These are phyloP conservation scores for Rubus parviflorus DNA, from an alignment of 306 rosid genomes.

Conservation along the genomic window DNA sequence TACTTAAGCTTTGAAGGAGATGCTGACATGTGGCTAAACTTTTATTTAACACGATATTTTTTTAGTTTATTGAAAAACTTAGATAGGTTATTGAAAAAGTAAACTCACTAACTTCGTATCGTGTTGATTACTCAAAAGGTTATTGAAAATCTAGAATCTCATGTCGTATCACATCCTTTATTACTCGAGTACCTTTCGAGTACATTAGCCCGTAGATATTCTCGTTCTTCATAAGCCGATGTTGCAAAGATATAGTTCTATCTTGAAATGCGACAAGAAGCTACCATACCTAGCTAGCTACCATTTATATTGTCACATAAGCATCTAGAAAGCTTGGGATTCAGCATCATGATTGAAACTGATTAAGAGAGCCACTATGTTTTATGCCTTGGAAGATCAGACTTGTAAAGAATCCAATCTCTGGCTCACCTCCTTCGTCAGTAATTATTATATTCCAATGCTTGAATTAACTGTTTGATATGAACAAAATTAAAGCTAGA, in stretches of 20 bases:
- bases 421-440: not conserved
- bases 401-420: not conserved
- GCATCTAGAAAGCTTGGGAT: not conserved
- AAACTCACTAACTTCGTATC: too few relatives aligned
- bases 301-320: not conserved
- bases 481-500: slow-evolving; percentile 6
- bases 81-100: too few relatives aligned
- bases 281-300: too few relatives aligned
- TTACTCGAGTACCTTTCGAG: not conserved
- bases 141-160: too few relatives aligned
- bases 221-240: not conserved
- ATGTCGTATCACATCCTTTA: too few relatives aligned
- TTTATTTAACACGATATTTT: too few relatives aligned
- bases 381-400: not conserved
- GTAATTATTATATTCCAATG: not conserved
- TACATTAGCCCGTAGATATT: not conserved
- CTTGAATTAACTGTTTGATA: slow-evolving; percentile 9
- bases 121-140: too few relatives aligned
- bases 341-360: not conserved
- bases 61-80: too few relatives aligned
- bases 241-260: not conserved
- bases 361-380: not conserved
- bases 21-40: too few relatives aligned
- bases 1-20: too few relatives aligned
- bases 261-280: too few relatives aligned